These are phyloP conservation scores for Blastocystis sp. DNA, from an alignment of 352 stramenopile genomes.

Conservation along the genomic window DNA sequence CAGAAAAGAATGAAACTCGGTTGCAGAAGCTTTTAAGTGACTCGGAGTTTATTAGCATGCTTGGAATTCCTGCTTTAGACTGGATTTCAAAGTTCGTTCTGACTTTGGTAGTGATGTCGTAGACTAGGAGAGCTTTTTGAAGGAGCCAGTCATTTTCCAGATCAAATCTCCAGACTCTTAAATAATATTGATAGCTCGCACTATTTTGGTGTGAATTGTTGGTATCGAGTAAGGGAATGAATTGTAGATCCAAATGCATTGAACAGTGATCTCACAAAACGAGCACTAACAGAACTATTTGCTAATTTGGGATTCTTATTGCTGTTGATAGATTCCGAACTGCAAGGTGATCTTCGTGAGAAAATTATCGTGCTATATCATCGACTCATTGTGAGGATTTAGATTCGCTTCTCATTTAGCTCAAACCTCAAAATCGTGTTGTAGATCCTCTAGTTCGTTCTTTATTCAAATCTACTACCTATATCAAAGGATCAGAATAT, in stretches of 20 bases:
- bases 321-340: background rate
- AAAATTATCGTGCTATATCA: constrained; percentile 39
- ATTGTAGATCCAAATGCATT: background rate
- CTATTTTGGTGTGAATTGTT: constrained; percentile 30
- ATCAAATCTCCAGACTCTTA: background rate
- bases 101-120: background rate
- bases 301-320: background rate
- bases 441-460: background rate
- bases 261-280: background rate
- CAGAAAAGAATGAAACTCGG: background rate
- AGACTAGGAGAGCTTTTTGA: constrained; percentile 7
- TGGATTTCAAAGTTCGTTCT: constrained; percentile 11
- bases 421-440: background rate
- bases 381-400: background rate
- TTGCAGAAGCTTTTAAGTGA: background rate
- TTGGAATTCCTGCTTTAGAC: background rate
- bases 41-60: background rate
- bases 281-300: background rate
- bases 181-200: background rate
- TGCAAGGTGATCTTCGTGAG: constrained; percentile 37
- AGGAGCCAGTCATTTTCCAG: background rate
- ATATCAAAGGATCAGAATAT: background rate
- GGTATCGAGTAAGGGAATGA: background rate
- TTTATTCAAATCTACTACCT: background rate
- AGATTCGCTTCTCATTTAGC: background rate